Evolutionary conservation across 345 rosid species (phyloP).

Genomic region (Camelina neglecta): DNA sequence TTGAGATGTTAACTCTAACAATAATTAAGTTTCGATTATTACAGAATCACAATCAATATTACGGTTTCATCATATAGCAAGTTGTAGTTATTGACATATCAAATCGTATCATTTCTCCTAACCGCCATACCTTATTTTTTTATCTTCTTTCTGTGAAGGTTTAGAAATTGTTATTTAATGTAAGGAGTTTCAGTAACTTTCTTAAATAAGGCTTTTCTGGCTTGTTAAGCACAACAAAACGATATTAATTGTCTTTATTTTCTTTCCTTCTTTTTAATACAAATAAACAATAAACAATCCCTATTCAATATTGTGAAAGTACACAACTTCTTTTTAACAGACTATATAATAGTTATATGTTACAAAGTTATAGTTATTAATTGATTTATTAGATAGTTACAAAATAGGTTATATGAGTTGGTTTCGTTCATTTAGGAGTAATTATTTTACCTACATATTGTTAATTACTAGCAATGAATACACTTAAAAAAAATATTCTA

Average conservation of each 20-base stretch:
- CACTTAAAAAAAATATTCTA: no score
- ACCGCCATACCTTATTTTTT: not conserved
- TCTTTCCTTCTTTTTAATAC: not conserved
- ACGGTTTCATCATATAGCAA: constrained; percentile 16
- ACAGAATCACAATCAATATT: constrained; percentile 21
- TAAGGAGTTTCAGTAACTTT: not conserved
- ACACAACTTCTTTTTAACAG: no score
- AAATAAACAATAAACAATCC: no score
- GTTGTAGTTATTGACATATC: constrained; percentile 30
- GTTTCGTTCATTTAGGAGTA: no score
- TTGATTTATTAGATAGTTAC: no score
- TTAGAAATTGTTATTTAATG: constrained; percentile 4
- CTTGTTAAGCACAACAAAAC: not conserved
- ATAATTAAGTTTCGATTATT: constrained; percentile 37
- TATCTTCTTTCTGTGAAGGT: constrained; percentile 1
- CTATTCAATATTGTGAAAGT: no score
- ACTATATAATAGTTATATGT: no score
- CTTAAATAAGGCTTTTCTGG: not conserved
- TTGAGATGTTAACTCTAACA: constrained; percentile 4
- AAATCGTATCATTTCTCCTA: constrained; percentile 9
- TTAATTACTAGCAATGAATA: no score
- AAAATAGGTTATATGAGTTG: no score
- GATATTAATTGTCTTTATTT: not conserved
- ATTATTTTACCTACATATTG: no score
- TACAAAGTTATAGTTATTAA: no score